phyloP scores from a whole-genome alignment of 805 yeast genomes.

The Ogataea polymorpha region DNA sequence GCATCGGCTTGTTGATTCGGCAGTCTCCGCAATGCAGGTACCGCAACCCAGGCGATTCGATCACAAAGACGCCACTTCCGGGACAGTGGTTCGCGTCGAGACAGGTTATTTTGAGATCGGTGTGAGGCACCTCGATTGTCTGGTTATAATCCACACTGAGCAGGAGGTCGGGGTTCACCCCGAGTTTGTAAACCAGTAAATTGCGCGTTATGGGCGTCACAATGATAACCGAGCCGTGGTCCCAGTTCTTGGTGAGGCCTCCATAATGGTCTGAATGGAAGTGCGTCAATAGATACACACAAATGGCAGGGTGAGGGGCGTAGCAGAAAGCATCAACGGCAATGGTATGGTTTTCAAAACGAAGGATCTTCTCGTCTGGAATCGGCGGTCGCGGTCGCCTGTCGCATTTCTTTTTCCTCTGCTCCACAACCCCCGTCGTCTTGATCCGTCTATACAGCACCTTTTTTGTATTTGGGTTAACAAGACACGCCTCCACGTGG shows the following conservation, averaged over 20 bases:
- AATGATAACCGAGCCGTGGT: constrained; percentile 57
- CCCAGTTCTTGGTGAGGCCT: constrained; percentile 79
- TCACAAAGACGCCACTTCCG: constrained; percentile 81
- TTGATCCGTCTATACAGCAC: constrained; percentile 23
- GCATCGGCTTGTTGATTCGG: constrained; percentile 58
- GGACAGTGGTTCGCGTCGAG: constrained; percentile 96
- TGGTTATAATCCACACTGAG: constrained; percentile 38
- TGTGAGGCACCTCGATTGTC: constrained; percentile 38
- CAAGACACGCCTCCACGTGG: constrained; percentile 57
- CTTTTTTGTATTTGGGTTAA: constrained; percentile 21
- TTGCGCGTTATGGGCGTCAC: constrained; percentile 69
- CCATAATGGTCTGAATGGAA: constrained; percentile 95
- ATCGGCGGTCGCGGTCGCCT: constrained; percentile 35
- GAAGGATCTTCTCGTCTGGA: constrained; percentile 53
- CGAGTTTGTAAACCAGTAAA: constrained; percentile 52
- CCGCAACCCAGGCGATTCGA: constrained; percentile 43
- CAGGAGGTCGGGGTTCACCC: constrained; percentile 45
- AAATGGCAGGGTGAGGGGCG: constrained; percentile 42
- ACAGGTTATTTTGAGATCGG: constrained; percentile 50
- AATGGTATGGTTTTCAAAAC: constrained; percentile 37
- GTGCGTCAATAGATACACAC: constrained; percentile 67
- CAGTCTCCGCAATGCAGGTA: constrained; percentile 92
- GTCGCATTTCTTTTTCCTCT: constrained; percentile 3
- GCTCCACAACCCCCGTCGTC: constrained; percentile 6
- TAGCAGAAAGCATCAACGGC: constrained; percentile 69